Percentiles rank a stretch among this genome's conserved stretches.
Conservation (phyloP, 1,139 yeast genomes). For the Kodamaea fungicola region DNA sequence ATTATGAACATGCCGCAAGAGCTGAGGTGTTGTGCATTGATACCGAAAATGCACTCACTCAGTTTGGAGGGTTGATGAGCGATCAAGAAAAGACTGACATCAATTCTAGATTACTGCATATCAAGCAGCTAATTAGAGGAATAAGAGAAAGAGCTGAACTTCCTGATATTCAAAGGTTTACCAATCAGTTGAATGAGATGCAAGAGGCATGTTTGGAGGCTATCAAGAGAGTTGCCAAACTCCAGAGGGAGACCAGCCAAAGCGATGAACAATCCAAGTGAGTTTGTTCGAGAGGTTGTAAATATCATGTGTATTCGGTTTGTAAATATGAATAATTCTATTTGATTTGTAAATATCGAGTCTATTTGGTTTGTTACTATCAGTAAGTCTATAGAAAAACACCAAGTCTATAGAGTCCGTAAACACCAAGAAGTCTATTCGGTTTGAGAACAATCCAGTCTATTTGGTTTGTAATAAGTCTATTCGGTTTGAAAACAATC, state of each 20-base stretch:
- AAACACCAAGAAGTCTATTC: too few species aligned
- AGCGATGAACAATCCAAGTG: too few species aligned
- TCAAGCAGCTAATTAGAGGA: conserved; percentile 45
- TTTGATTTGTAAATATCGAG: too few species aligned
- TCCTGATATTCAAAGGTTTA: conserved; percentile 36
- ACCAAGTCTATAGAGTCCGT: too few species aligned
- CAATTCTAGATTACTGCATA: conserved; percentile 26
- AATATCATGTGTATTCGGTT: too few species aligned
- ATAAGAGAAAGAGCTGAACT: conserved; percentile 32
- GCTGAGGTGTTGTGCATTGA: conserved; percentile 57
- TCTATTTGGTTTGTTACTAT: too few species aligned
- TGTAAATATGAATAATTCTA: too few species aligned
- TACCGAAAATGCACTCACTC: conserved; percentile 48
- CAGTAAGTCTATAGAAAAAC: too few species aligned
- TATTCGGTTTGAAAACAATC: too few species aligned
- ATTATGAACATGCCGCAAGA: conserved; percentile 47
- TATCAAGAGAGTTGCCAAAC: conserved; percentile 50
- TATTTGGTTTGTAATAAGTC: too few species aligned
- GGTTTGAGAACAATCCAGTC: too few species aligned
- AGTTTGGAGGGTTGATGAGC: conserved; percentile 41
- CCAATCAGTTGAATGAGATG: conserved; percentile 45
- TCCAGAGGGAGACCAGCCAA: conserved; percentile 24
- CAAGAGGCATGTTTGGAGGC: conserved; percentile 50
- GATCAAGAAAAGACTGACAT: conserved; percentile 32
- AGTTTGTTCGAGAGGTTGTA: too few species aligned